These are phyloP conservation scores for Mesotaenium endlicherianum DNA, from an alignment of 139 green algal species.

Conservation along the genomic window DNA sequence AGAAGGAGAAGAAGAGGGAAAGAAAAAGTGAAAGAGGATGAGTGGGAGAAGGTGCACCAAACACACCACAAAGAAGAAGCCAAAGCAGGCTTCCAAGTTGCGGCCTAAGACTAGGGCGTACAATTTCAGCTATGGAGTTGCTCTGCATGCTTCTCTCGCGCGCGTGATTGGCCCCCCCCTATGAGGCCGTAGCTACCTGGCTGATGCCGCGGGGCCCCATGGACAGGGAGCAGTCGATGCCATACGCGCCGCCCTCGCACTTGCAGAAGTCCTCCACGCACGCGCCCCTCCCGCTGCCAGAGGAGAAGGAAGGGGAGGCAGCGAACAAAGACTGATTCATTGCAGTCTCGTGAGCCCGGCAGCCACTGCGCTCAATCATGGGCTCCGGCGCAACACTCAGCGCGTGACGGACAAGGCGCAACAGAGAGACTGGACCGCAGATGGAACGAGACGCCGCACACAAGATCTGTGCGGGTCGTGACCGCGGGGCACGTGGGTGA, in stretches of 20 bases:
- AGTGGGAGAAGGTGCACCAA: background rate
- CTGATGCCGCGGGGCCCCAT: background rate
- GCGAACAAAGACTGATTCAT: too few species aligned
- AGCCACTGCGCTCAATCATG: too few species aligned
- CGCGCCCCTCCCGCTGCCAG: constrained; percentile 9
- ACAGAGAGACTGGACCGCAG: too few species aligned
- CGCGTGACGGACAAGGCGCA: too few species aligned
- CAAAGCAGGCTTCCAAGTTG: background rate
- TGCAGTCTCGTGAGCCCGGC: too few species aligned
- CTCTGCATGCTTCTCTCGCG: background rate
- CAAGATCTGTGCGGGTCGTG: too few species aligned
- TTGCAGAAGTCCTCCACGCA: constrained; percentile 25
- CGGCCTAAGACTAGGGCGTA: background rate
- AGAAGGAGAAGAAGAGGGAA: background rate
- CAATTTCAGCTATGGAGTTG: background rate
- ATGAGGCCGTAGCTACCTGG: background rate
- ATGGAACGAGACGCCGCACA: too few species aligned
- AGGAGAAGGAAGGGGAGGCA: too few species aligned
- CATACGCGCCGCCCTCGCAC: constrained; percentile 12
- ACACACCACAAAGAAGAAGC: too few species aligned
- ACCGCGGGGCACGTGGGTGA: too few species aligned
- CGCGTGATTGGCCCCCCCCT: background rate
- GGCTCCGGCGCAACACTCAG: too few species aligned
- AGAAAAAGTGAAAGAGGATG: background rate
- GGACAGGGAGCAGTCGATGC: constrained; percentile 43